A percentile compares a stretch with the other conserved stretches of the same genome.
phyloP scores from a whole-genome alignment of 306 rosid genomes.

The Lotus japonicus region DNA sequence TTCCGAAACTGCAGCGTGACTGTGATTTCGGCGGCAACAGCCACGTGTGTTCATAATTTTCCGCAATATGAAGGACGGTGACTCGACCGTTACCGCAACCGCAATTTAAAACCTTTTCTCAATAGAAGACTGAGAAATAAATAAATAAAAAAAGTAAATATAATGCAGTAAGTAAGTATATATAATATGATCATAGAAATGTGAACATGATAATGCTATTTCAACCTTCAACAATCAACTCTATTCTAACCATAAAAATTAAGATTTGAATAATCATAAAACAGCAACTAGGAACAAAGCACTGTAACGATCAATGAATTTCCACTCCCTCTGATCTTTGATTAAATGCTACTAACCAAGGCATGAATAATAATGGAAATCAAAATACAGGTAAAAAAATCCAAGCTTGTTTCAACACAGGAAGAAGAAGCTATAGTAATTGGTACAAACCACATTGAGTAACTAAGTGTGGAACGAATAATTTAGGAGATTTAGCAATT shows the following conservation, averaged over 20 bases:
- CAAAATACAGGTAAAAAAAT: background rate
- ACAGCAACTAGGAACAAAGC: background rate
- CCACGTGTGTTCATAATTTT: too few relatives aligned
- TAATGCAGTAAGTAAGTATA: background rate
- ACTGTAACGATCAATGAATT: background rate
- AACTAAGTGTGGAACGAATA: background rate
- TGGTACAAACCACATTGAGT: background rate
- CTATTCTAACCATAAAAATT: background rate
- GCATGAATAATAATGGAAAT: background rate
- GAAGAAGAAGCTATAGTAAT: background rate
- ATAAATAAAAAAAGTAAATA: background rate
- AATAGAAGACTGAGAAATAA: background rate
- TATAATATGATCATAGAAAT: background rate
- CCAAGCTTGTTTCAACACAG: too few relatives aligned
- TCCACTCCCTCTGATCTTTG: background rate
- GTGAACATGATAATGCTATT: background rate
- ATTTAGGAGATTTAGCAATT: background rate
- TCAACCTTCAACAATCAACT: background rate
- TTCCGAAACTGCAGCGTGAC: too few relatives aligned
- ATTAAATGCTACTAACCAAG: background rate
- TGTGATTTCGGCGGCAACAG: too few relatives aligned
- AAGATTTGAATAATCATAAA: background rate
- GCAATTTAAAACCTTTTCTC: background rate
- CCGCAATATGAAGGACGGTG: too few relatives aligned
- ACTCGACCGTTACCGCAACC: too few relatives aligned